Percentiles rank a stretch among this genome's conserved stretches.
These are phyloP conservation scores for Jatropha podagrica DNA, from an alignment of 441 rosid genomes.

Conservation along the genomic window DNA sequence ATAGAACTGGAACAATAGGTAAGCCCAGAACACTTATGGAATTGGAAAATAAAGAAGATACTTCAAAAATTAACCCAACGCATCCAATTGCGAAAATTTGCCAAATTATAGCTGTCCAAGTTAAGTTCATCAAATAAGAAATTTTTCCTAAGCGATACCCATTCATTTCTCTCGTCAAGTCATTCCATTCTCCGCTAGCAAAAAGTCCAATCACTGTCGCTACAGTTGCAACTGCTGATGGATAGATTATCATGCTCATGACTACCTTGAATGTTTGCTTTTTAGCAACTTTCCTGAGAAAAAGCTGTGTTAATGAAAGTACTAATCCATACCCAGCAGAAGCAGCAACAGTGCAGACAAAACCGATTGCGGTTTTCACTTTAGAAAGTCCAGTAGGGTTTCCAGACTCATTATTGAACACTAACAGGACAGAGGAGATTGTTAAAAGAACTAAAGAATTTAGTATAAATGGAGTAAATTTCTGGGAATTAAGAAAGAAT, in stretches of 20 bases:
- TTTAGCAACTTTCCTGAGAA: constrained; percentile 42
- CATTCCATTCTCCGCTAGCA: constrained; percentile 53
- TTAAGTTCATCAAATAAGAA: constrained; percentile 41
- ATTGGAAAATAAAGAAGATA: constrained; percentile 63
- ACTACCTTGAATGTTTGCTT: constrained; percentile 35
- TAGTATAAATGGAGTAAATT: constrained; percentile 38
- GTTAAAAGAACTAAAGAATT: constrained; percentile 39
- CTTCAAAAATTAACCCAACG: constrained; percentile 53
- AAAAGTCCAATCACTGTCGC: constrained; percentile 48
- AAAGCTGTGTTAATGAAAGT: constrained; percentile 38
- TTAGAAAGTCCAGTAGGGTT: constrained; percentile 28
- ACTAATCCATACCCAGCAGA: constrained; percentile 43
- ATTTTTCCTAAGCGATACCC: constrained; percentile 37
- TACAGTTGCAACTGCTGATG: constrained; percentile 33
- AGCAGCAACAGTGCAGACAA: constrained; percentile 43
- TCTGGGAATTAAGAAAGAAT: constrained; percentile 42
- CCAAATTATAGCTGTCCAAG: constrained; percentile 40
- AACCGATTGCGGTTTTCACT: constrained; percentile 40
- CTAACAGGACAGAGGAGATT: constrained; percentile 44
- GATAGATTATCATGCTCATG: constrained; percentile 43
- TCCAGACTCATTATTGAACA: constrained; percentile 33
- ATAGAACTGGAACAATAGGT: constrained; percentile 50
- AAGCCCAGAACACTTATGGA: constrained; percentile 51
- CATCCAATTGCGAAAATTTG: constrained; percentile 34
- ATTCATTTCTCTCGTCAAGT: constrained; percentile 33